Percentiles rank a stretch among this genome's conserved stretches.
phyloP scores from a whole-genome alignment of 1,284 basidiomycete genomes.

The Ceratobasidium sp. region DNA sequence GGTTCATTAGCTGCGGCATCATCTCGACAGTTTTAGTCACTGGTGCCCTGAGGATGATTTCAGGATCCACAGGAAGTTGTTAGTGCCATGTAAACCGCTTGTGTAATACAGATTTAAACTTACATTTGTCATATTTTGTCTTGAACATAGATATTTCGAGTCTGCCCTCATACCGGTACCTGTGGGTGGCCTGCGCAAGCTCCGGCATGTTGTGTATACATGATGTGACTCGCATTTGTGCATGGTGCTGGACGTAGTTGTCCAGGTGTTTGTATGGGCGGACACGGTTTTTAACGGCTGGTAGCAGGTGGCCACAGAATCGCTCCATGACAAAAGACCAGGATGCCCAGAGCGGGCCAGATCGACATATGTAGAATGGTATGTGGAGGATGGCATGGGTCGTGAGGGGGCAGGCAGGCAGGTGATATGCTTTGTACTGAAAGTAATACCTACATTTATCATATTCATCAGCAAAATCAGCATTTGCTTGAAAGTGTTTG shows the following conservation, averaged over 20 bases:
- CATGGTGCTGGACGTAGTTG: conserved; percentile 49
- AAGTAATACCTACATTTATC: conserved; percentile 55
- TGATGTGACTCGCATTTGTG: conserved; percentile 47
- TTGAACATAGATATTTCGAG: background rate
- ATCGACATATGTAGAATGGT: conserved; percentile 52
- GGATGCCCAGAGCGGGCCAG: conserved; percentile 59
- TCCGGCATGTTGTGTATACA: background rate
- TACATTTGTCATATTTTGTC: conserved; percentile 1
- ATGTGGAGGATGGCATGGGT: conserved; percentile 60
- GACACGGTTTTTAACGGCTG: conserved; percentile 50
- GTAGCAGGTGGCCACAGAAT: conserved; percentile 44
- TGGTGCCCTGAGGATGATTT: background rate
- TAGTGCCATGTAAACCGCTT: too few relatives aligned
- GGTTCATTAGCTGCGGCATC: background rate
- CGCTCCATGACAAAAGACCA: conserved; percentile 58
- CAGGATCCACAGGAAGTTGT: background rate
- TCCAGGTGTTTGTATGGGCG: conserved; percentile 53
- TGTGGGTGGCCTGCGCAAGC: background rate
- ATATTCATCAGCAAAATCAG: too few relatives aligned
- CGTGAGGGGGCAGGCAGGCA: conserved; percentile 57
- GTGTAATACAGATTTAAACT: background rate
- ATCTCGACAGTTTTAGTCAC: background rate
- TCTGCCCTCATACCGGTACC: background rate
- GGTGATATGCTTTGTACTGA: conserved; percentile 52
- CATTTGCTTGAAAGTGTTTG: too few relatives aligned